Evolutionary conservation across 169 alveolate species (phyloP), one percentile per base, ranked within the genome.

Genomic region (Cryptosporidium felis): DNA sequence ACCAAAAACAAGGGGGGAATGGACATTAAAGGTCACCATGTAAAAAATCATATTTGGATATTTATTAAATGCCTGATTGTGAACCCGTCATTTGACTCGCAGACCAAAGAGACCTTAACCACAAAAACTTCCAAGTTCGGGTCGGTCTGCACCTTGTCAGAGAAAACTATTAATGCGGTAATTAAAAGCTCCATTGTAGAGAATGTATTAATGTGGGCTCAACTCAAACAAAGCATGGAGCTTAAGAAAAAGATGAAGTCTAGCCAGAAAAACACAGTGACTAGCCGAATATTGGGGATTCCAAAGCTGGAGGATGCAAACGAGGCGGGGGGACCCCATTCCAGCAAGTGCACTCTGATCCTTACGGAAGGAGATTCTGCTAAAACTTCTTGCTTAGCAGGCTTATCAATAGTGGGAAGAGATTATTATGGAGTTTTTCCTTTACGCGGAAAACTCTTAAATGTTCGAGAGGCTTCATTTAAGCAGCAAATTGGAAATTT

Each of bases 281-380:
- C 90, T 9, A 85, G 91, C 26, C 40, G 97, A 62, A 81, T 94
- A 46, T 80, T 94, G 67, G 99, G 99, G 21, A 95, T 98, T 0
- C 99, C 99, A 12, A 98, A 98, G 89, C 93, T 98, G 49, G 99
- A 98, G 90, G 99, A 98, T 88, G 99, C 99, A 32, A 98, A 97
- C 81, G 96, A 94, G 67, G 99, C 99, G 2, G 99, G 99, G 2
- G 95, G 97, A 16, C 94, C 94, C 79, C 80, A 92, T 74, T 93
- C 98, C 32, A 94, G 92, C 81, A 95, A 96, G 51, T 97, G 99
- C 90, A 97, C 99, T 9, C 92, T 98, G 59, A 98, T 98, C 41
- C 92, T 98, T 80, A 98, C 99, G 32, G 99, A 98, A 92, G 99
- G 99, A 89, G 99, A 98, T 93, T 96, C 99, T 60, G 99, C 99